Evolutionary conservation across 192 early-diverging fungal genomes (phyloP).

Genomic region (Entophlyctis luteolus): DNA sequence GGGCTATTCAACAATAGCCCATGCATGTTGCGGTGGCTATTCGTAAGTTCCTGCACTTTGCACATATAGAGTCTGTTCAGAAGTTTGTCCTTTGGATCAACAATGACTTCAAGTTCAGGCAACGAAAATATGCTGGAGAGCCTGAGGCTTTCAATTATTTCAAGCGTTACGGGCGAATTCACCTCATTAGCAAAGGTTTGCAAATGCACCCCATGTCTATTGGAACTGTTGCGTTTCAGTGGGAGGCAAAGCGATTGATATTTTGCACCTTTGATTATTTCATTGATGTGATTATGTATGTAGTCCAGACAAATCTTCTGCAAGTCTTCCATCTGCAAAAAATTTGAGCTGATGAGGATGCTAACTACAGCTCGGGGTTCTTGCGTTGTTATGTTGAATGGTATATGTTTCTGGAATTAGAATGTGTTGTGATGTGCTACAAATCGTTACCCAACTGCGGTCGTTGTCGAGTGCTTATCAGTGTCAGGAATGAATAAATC

Average conservation of each 20-base stretch:
- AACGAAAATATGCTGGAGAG: constrained; percentile 33
- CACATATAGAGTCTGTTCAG: constrained; percentile 25
- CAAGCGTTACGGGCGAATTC: neutral
- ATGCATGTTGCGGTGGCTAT: constrained; percentile 2
- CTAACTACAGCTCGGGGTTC: constrained; percentile 44
- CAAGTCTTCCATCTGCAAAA: constrained; percentile 47
- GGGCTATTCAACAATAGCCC: constrained; percentile 27
- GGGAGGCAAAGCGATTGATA: neutral
- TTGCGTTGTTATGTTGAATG: constrained; percentile 1
- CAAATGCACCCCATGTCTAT: constrained; percentile 49
- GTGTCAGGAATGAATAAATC: neutral
- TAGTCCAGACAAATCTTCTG: constrained; percentile 45
- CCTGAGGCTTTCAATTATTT: constrained; percentile 1
- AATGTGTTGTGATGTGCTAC: neutral
- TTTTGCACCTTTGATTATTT: constrained; percentile 41
- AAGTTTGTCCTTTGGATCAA: constrained; percentile 45
- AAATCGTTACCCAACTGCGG: constrained; percentile 33
- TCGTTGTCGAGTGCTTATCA: constrained; percentile 23
- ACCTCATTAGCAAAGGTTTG: constrained; percentile 34
- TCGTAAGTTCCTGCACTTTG: neutral
- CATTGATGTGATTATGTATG: constrained; percentile 46
- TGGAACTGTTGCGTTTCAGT: constrained; percentile 31
- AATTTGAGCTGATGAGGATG: constrained; percentile 53
- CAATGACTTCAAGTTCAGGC: constrained; percentile 30
- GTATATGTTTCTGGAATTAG: constrained; percentile 14